Evolutionary conservation across 108 stramenopile species (phyloP).

Genomic region (Cylindrotheca closterium): DNA sequence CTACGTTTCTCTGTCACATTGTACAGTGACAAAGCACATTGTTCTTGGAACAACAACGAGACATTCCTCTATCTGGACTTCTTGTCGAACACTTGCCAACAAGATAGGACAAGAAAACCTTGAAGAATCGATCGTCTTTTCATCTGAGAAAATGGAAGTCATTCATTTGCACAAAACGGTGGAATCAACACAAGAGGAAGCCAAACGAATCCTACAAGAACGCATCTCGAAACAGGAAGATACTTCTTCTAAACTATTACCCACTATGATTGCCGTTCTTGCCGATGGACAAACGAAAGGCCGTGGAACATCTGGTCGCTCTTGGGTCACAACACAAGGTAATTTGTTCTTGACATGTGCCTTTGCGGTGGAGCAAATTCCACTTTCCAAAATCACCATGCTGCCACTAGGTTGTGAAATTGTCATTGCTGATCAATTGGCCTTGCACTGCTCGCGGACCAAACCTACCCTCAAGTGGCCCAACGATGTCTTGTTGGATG

Average conservation of each 20-base stretch:
- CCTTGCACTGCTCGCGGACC: not conserved
- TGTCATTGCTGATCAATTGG: constrained; percentile 32
- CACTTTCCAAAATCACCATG: constrained; percentile 29
- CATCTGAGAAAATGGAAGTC: not conserved
- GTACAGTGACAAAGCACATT: too few species aligned
- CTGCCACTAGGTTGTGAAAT: constrained; percentile 46
- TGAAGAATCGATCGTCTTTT: not conserved
- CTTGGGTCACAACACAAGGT: constrained; percentile 44
- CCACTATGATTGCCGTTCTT: constrained; percentile 33
- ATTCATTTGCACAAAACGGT: constrained; percentile 10
- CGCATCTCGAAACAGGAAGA: not conserved
- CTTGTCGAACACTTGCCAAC: too few species aligned
- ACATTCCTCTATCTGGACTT: too few species aligned
- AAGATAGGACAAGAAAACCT: too few species aligned
- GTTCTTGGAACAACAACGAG: too few species aligned
- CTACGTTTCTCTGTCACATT: too few species aligned
- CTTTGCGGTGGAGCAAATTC: constrained; percentile 28
- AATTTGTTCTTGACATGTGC: constrained; percentile 52
- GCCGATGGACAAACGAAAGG: constrained; percentile 44
- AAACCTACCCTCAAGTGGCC: constrained; percentile 84
- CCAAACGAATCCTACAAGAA: constrained; percentile 27
- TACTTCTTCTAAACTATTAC: not conserved
- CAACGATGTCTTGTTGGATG: constrained; percentile 85
- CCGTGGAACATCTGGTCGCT: constrained; percentile 44
- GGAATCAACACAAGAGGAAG: constrained; percentile 56